Conservation (phyloP, 768 basidiomycete species). For the Naganishia friedmannii region DNA sequence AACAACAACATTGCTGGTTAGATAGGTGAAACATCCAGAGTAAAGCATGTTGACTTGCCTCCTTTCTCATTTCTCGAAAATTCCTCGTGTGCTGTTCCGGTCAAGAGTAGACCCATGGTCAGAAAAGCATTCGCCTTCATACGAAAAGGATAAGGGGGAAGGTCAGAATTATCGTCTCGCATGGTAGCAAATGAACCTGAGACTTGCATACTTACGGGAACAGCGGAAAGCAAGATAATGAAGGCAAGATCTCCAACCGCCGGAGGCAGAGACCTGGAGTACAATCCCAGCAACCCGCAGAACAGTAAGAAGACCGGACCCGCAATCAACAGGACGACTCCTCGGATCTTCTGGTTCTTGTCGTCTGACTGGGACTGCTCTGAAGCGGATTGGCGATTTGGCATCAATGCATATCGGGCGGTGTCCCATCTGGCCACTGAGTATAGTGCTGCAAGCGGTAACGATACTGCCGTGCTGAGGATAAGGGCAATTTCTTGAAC, state of each 20-base stretch:
- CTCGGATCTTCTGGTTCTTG: neutral
- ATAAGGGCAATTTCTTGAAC: constrained; percentile 1
- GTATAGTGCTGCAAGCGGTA: neutral
- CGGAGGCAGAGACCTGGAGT: neutral
- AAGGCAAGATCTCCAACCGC: neutral
- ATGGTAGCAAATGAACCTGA: neutral
- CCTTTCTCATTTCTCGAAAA: neutral
- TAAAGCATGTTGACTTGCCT: neutral
- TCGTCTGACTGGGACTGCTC: neutral
- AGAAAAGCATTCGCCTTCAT: neutral
- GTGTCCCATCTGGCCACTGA: constrained; percentile 4
- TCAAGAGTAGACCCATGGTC: neutral
- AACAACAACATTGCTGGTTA: neutral
- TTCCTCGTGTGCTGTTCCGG: constrained; percentile 9
- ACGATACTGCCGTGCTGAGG: neutral
- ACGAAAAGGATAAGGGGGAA: neutral
- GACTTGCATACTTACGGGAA: neutral
- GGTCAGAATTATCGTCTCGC: neutral
- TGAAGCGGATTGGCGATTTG: neutral
- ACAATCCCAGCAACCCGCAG: neutral
- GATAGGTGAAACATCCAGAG: neutral
- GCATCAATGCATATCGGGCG: neutral
- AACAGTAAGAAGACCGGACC: neutral
- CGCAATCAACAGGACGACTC: neutral
- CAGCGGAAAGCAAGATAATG: neutral